These are phyloP conservation scores for Termitomyces sp. DNA, from an alignment of 768 basidiomycete species.

Conservation along the genomic window DNA sequence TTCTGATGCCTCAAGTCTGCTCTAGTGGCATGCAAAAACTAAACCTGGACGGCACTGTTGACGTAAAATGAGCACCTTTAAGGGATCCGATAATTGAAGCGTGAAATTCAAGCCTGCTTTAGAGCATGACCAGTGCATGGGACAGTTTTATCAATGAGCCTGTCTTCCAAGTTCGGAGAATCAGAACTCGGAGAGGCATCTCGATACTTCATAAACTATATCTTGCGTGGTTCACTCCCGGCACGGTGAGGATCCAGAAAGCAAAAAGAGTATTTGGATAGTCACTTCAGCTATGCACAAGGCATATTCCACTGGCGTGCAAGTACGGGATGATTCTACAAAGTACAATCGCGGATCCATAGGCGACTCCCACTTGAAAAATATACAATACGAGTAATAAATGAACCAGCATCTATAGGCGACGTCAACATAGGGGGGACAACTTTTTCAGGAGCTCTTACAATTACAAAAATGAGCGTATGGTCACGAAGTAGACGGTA, in stretches of 20 bases:
- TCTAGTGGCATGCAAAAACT: neutral
- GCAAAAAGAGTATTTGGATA: neutral
- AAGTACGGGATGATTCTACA: constrained; percentile 9
- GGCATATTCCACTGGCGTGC: neutral
- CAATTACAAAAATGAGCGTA: neutral
- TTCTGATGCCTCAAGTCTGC: neutral
- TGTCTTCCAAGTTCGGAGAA: neutral
- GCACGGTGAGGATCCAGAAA: neutral
- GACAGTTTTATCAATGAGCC: neutral
- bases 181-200: neutral
- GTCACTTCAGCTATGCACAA: neutral
- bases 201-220: neutral
- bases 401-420: constrained; percentile 4
- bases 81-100: neutral
- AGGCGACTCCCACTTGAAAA: neutral
- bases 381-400: constrained; percentile 8
- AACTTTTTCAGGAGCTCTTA: neutral
- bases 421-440: neutral
- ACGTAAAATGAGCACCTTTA: neutral
- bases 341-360: constrained; percentile 12
- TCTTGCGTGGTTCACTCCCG: neutral
- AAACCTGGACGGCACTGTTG: too few relatives aligned
- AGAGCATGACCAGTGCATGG: neutral
- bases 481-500: neutral
- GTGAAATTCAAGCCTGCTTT: neutral